Evolutionary conservation across 352 stramenopile species (phyloP).

Genomic region (Nothophytophthora sp.): DNA sequence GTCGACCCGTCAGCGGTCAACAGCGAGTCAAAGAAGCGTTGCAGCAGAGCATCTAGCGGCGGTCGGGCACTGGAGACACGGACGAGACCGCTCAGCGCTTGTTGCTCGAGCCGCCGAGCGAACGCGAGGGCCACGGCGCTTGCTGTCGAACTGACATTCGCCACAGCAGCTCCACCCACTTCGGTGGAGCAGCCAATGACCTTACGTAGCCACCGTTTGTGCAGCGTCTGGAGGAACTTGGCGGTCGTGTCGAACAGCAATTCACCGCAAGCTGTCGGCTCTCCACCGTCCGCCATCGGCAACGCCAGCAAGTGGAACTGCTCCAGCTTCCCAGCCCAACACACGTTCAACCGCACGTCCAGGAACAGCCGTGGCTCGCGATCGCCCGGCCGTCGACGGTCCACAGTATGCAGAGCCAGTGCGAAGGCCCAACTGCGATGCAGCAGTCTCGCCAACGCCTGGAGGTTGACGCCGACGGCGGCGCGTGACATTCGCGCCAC

Average conservation of each 20-base stretch:
- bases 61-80: conserved; percentile 12
- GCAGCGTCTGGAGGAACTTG: conserved; percentile 10
- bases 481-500: conserved; percentile 8
- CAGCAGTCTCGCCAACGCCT: conserved; percentile 11
- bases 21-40: conserved; percentile 20
- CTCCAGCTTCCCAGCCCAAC: conserved; percentile 8
- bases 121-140: conserved; percentile 3
- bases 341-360: conserved; percentile 13
- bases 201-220: conserved; percentile 21
- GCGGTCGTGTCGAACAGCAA: conserved; percentile 13
- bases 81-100: conserved; percentile 10
- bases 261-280: conserved; percentile 5
- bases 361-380: conserved; percentile 7
- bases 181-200: conserved; percentile 20
- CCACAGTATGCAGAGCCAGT: conserved; percentile 11
- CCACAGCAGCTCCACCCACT: background rate
- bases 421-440: conserved; percentile 20
- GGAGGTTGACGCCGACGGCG: conserved; percentile 17
- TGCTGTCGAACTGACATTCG: background rate
- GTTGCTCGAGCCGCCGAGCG: conserved; percentile 12
- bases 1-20: conserved; percentile 8
- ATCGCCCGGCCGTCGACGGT: conserved; percentile 7
- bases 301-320: conserved; percentile 16
- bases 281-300: conserved; percentile 1
- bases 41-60: conserved; percentile 13